Percentiles rank a stretch among this genome's conserved stretches.
Conservation (phyloP, 331 rosid genomes). For the Arachis monticola region DNA sequence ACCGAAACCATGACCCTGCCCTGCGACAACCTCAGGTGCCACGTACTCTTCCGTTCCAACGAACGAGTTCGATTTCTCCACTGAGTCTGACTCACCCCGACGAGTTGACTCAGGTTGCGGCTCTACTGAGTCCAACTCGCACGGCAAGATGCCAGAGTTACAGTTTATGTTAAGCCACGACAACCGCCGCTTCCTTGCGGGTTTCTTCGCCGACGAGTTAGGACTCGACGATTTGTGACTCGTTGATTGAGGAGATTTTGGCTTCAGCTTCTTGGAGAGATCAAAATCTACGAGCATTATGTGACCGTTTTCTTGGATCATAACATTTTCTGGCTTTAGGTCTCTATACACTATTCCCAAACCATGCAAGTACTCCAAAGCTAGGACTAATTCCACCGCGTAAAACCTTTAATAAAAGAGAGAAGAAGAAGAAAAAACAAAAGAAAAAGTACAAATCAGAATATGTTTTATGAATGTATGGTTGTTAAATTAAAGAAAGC, state of each 20-base stretch:
- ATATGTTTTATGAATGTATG: neutral
- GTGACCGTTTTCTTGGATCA: conserved; percentile 92
- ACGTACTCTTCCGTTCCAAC: conserved; percentile 98
- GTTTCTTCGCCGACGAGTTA: conserved; percentile 10
- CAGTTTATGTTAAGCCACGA: conserved; percentile 52
- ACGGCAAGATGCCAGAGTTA: conserved; percentile 59
- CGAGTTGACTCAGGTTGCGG: neutral
- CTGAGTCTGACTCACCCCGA: conserved; percentile 43
- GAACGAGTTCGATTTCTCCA: conserved; percentile 83
- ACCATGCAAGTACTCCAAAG: conserved; percentile 77
- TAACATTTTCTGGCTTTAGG: conserved; percentile 89
- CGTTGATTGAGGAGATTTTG: conserved; percentile 43
- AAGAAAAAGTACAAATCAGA: neutral
- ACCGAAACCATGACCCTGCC: conserved; percentile 72
- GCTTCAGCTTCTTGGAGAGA: conserved; percentile 71
- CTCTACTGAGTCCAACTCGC: conserved; percentile 34
- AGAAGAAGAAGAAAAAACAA: neutral
- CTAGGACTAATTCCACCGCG: conserved; percentile 84
- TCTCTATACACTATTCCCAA: conserved; percentile 85
- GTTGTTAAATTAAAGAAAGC: neutral
- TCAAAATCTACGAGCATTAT: conserved; percentile 94
- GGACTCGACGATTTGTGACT: conserved; percentile 37
- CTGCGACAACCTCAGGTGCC: conserved; percentile 81
- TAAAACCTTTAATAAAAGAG: conserved; percentile 61
- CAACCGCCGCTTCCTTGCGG: conserved; percentile 14